phyloP scores from a whole-genome alignment of 2,329 filamentous ascomycete species.

The Magnaporthales sp. region DNA sequence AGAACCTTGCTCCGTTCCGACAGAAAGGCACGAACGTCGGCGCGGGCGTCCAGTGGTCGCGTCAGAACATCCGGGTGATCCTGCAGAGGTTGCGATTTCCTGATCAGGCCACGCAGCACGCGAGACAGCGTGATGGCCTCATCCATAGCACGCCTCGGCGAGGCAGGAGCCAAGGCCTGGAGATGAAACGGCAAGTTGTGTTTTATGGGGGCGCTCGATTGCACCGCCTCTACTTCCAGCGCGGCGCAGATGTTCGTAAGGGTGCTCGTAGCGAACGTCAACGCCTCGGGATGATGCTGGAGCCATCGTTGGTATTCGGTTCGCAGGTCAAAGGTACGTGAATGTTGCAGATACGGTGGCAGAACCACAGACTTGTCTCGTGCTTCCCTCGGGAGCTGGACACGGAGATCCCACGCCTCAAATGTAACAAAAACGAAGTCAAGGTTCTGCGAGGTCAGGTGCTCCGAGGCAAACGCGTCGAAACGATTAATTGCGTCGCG shows the following conservation, averaged over 20 bases:
- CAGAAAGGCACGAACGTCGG: conserved; percentile 91
- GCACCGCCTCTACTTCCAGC: conserved; percentile 93
- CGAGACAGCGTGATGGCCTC: conserved; percentile 91
- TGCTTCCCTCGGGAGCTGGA: conserved; percentile 94
- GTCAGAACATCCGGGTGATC: conserved; percentile 94
- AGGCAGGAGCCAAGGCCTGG: conserved; percentile 90
- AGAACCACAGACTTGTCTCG: conserved; percentile 97
- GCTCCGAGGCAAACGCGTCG: conserved; percentile 86
- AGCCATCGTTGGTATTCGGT: conserved; percentile 99
- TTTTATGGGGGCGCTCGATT: conserved; percentile 96
- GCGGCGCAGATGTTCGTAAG: conserved; percentile 97
- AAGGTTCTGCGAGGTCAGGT: conserved; percentile 80
- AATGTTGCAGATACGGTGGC: conserved; percentile 94
- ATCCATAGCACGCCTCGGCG: conserved; percentile 92
- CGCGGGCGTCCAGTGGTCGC: conserved; percentile 90
- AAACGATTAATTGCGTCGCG: conserved; percentile 94
- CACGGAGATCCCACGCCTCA: conserved; percentile 95
- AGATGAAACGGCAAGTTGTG: conserved; percentile 97
- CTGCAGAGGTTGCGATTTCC: conserved; percentile 89
- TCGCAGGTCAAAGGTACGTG: conserved; percentile 89
- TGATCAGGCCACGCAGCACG: conserved; percentile 84
- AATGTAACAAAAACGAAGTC: conserved; percentile 98
- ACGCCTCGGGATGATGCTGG: conserved; percentile 92
- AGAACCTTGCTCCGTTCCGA: conserved; percentile 96
- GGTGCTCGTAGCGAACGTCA: conserved; percentile 92